A percentile compares a stretch with the other conserved stretches of the same genome.
phyloP scores from a whole-genome alignment of 2,329 filamentous ascomycete genomes.

The Torrubiellomyces zombiae region DNA sequence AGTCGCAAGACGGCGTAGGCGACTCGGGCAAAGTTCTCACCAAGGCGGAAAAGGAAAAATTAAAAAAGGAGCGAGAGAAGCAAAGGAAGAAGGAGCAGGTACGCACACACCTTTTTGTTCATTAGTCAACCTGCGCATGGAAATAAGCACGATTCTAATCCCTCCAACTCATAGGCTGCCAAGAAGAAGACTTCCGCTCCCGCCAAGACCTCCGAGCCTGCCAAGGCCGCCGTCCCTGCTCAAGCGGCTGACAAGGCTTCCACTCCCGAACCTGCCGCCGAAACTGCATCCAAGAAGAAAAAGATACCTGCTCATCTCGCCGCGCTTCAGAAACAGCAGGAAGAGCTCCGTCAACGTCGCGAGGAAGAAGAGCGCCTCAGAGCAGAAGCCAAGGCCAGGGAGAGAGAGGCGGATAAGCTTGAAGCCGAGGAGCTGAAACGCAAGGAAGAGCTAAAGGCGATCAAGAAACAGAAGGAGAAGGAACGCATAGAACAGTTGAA shows the following conservation, averaged over 20 bases:
- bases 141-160: constrained; percentile 6
- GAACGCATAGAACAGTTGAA: constrained; percentile 75
- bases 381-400: constrained; percentile 47
- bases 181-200: constrained; percentile 54
- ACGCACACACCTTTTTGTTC: constrained; percentile 3
- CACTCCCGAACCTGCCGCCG: constrained; percentile 19
- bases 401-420: constrained; percentile 48
- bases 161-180: constrained; percentile 36
- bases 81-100: constrained; percentile 97
- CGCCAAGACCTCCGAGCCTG: constrained; percentile 12
- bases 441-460: constrained; percentile 54
- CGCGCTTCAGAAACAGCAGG: constrained; percentile 67
- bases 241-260: constrained; percentile 34
- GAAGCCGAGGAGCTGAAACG: constrained; percentile 52
- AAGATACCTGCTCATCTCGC: constrained; percentile 65
- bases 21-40: constrained; percentile 60
- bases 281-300: constrained; percentile 60
- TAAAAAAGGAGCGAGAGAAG: constrained; percentile 98
- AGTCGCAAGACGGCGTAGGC: constrained; percentile 34
- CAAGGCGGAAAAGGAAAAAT: constrained; percentile 96
- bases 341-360: constrained; percentile 48
- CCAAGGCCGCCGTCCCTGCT: constrained; percentile 16
- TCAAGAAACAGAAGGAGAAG: constrained; percentile 76
- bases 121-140: not conserved
- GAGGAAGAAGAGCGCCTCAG: constrained; percentile 46